A percentile compares a stretch with the other conserved stretches of the same genome.
Conservation (phyloP, 228 moss, liverwort and hornwort species). For the Sphagnum fallax region DNA sequence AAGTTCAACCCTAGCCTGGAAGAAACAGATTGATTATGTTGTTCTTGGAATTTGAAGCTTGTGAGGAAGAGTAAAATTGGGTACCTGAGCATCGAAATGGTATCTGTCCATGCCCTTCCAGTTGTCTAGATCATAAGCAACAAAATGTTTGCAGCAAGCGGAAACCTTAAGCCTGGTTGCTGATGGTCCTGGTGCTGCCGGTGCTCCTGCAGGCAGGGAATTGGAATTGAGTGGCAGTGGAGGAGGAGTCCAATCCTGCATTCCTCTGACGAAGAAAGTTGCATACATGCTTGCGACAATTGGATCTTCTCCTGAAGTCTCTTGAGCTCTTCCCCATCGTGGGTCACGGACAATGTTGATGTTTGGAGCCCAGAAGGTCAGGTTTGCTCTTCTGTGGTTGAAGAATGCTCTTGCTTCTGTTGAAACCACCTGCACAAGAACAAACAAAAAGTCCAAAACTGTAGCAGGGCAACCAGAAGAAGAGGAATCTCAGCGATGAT, state of each 20-base stretch:
- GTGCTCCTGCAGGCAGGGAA: neutral
- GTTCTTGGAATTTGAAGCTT: too few species aligned
- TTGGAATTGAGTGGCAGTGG: too few species aligned
- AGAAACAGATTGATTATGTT: too few species aligned
- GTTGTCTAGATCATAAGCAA: slow-evolving; percentile 56
- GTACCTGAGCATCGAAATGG: slow-evolving; percentile 46
- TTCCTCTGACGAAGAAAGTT: slow-evolving; percentile 30
- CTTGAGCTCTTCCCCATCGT: slow-evolving; percentile 59
- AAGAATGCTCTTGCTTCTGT: slow-evolving; percentile 52
- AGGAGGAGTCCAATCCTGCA: slow-evolving; percentile 26
- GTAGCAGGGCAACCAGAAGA: neutral
- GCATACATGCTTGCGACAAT: slow-evolving; percentile 29
- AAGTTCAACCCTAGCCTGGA: neutral
- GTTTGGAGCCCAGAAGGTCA: slow-evolving; percentile 58
- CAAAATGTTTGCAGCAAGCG: slow-evolving; percentile 63
- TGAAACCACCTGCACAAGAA: slow-evolving; percentile 24
- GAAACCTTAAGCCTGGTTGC: slow-evolving; percentile 39
- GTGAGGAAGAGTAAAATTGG: too few species aligned
- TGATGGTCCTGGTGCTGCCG: neutral
- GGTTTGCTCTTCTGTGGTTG: slow-evolving; percentile 27
- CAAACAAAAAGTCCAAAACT: neutral
- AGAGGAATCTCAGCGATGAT: neutral
- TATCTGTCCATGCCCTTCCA: slow-evolving; percentile 52
- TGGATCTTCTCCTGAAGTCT: slow-evolving; percentile 63
- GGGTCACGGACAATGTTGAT: slow-evolving; percentile 62